phyloP scores from a whole-genome alignment of 805 yeast genomes.

The Schwanniomyces sp. region DNA sequence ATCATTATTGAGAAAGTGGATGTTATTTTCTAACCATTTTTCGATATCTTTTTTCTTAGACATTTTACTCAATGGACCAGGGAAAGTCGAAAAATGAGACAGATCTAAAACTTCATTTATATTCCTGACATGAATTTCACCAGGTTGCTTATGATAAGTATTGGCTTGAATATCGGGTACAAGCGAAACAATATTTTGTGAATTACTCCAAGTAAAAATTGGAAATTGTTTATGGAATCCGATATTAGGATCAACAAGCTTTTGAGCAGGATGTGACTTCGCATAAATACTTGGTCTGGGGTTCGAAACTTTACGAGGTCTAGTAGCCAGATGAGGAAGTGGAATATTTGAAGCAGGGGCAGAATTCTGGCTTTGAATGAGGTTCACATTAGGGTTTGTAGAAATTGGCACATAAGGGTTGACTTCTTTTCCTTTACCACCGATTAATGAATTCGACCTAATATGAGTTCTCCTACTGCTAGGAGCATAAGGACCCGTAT shows the following conservation, averaged over 20 bases:
- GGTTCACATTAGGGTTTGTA: slow-evolving; percentile 7
- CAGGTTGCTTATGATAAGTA: slow-evolving; percentile 29
- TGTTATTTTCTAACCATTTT: slow-evolving; percentile 49
- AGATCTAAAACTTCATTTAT: slow-evolving; percentile 18
- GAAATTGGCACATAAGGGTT: slow-evolving; percentile 42
- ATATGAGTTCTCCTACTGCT: slow-evolving; percentile 34
- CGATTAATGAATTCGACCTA: slow-evolving; percentile 39
- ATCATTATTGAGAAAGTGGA: slow-evolving; percentile 10
- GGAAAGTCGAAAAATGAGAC: slow-evolving; percentile 43
- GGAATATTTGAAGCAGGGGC: not conserved
- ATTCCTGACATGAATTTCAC: slow-evolving; percentile 34
- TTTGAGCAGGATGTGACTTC: not conserved
- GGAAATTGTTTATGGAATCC: slow-evolving; percentile 69
- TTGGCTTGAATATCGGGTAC: slow-evolving; percentile 27
- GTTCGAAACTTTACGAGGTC: slow-evolving; percentile 8
- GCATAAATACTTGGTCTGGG: slow-evolving; percentile 8
- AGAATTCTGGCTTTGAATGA: not conserved
- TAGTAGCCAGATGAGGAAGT: no score
- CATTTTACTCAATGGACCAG: slow-evolving; percentile 62
- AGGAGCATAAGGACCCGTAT: slow-evolving; percentile 46
- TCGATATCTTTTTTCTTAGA: slow-evolving; percentile 66
- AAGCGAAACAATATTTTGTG: slow-evolving; percentile 26
- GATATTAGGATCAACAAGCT: slow-evolving; percentile 46
- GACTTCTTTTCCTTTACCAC: slow-evolving; percentile 37
- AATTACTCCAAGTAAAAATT: slow-evolving; percentile 59